phyloP scores from a whole-genome alignment of 2,329 filamentous ascomycete genomes.

The Microcyclosporella mali region DNA sequence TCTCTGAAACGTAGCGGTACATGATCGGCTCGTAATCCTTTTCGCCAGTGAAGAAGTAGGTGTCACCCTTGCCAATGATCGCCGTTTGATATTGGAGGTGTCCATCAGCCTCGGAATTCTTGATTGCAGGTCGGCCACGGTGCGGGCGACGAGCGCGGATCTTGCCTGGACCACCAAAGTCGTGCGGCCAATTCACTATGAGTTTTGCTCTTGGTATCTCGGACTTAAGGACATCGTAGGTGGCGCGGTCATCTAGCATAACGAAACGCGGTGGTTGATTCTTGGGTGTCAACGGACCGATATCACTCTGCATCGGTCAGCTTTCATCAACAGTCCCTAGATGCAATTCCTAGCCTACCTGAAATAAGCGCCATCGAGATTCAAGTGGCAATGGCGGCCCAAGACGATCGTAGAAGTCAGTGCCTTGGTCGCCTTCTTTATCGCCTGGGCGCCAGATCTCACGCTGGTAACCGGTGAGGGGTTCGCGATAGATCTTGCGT shows the following conservation, averaged over 20 bases:
- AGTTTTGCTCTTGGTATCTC: slow-evolving; percentile 24
- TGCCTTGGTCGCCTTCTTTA: slow-evolving; percentile 30
- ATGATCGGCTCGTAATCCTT: slow-evolving; percentile 20
- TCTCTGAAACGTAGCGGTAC: slow-evolving; percentile 16
- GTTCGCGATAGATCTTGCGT: slow-evolving; percentile 20
- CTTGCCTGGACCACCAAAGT: slow-evolving; percentile 33
- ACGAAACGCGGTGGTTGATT: slow-evolving; percentile 33
- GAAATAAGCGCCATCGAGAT: slow-evolving; percentile 37
- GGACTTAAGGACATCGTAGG: slow-evolving; percentile 30
- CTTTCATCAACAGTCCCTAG: too few relatives aligned
- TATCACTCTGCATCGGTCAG: slow-evolving; percentile 16
- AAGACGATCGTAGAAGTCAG: slow-evolving; percentile 24
- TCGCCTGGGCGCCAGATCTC: slow-evolving; percentile 36
- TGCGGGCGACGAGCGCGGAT: slow-evolving; percentile 31
- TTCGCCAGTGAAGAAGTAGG: slow-evolving; percentile 28
- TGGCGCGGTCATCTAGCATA: slow-evolving; percentile 37
- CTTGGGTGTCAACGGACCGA: slow-evolving; percentile 23
- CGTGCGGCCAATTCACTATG: slow-evolving; percentile 33
- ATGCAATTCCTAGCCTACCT: slow-evolving; percentile 12
- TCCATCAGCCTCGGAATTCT: slow-evolving; percentile 11
- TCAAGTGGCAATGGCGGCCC: slow-evolving; percentile 17
- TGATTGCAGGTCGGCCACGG: slow-evolving; percentile 33
- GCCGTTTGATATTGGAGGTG: slow-evolving; percentile 15
- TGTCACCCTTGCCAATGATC: slow-evolving; percentile 11
- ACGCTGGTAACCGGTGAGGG: slow-evolving; percentile 23